A percentile compares a stretch with the other conserved stretches of the same genome.
Evolutionary conservation across 2,329 filamentous ascomycete species (phyloP).

Genomic region (Beauveria asiatica): DNA sequence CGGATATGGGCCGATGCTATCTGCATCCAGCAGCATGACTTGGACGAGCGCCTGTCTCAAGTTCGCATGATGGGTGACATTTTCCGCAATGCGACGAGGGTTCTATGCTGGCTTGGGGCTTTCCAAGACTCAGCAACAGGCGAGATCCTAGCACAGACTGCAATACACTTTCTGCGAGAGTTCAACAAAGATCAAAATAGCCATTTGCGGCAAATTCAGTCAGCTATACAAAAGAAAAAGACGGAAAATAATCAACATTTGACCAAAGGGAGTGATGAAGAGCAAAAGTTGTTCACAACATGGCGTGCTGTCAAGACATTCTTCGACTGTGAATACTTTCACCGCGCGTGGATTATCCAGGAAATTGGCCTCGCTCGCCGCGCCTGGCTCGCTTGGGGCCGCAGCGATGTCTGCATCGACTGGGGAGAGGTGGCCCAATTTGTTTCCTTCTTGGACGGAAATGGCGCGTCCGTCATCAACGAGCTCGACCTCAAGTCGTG

Average conservation of each 20-base stretch:
- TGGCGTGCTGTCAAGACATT: constrained; percentile 12
- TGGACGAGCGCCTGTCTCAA: constrained; percentile 13
- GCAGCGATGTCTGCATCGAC: constrained; percentile 3
- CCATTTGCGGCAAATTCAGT: not conserved
- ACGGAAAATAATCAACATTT: not conserved
- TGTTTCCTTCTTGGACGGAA: constrained; percentile 6
- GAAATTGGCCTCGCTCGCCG: constrained; percentile 14
- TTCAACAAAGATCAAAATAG: not conserved
- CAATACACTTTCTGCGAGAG: constrained; percentile 5
- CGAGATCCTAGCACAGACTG: not conserved
- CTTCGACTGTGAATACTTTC: constrained; percentile 15
- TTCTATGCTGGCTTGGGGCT: constrained; percentile 13
- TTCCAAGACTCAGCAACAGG: constrained; percentile 1
- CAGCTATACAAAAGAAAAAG: not conserved
- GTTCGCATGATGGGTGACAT: constrained; percentile 17
- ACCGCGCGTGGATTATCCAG: constrained; percentile 17
- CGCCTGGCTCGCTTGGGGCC: constrained; percentile 8
- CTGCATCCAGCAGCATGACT: constrained; percentile 15
- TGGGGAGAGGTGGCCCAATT: constrained; percentile 5
- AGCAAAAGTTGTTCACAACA: not conserved
- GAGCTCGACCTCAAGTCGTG: constrained; percentile 9
- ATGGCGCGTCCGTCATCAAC: constrained; percentile 12
- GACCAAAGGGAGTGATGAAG: not conserved
- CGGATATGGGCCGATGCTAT: constrained; percentile 17
- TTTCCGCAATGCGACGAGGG: constrained; percentile 11